phyloP scores from a whole-genome alignment of 2,329 filamentous ascomycete genomes.

The Sphaerulina musiva region DNA sequence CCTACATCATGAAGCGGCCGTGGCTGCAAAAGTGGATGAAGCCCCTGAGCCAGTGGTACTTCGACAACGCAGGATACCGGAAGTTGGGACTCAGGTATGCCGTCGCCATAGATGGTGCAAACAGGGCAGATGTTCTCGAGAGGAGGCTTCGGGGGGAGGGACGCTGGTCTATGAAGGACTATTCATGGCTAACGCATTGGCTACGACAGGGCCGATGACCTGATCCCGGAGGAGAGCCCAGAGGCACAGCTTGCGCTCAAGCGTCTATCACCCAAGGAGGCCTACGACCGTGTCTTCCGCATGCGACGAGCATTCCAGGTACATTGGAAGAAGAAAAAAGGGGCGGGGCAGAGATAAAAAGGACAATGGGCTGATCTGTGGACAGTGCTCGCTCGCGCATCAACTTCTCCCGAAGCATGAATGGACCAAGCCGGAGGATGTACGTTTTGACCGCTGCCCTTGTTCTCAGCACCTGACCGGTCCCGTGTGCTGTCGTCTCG shows the following conservation, averaged over 20 bases:
- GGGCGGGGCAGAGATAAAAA: not conserved
- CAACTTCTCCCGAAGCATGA: conserved; percentile 58
- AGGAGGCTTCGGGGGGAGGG: not conserved
- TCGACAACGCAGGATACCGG: conserved; percentile 83
- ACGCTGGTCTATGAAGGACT: not conserved
- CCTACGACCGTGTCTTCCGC: conserved; percentile 96
- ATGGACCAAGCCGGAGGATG: conserved; percentile 62
- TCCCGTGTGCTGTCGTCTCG: too few relatives aligned
- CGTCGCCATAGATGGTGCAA: not conserved
- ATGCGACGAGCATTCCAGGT: conserved; percentile 92
- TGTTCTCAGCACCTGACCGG: too few relatives aligned
- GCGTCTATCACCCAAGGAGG: conserved; percentile 81
- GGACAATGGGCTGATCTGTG: conserved; percentile 12
- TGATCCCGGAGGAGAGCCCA: conserved; percentile 89
- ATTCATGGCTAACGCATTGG: conserved; percentile 14
- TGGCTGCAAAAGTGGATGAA: conserved; percentile 74
- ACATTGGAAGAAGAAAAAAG: conserved; percentile 25
- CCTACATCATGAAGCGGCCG: conserved; percentile 73
- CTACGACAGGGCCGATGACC: conserved; percentile 71
- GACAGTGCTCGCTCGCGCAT: conserved; percentile 59
- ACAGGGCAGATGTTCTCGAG: not conserved
- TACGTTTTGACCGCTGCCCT: conserved; percentile 34
- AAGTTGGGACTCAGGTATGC: conserved; percentile 81
- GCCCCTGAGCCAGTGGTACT: conserved; percentile 84
- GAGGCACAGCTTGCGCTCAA: conserved; percentile 78